phyloP scores from a whole-genome alignment of 257 asterid genomes.

The Phtheirospermum japonicum region DNA sequence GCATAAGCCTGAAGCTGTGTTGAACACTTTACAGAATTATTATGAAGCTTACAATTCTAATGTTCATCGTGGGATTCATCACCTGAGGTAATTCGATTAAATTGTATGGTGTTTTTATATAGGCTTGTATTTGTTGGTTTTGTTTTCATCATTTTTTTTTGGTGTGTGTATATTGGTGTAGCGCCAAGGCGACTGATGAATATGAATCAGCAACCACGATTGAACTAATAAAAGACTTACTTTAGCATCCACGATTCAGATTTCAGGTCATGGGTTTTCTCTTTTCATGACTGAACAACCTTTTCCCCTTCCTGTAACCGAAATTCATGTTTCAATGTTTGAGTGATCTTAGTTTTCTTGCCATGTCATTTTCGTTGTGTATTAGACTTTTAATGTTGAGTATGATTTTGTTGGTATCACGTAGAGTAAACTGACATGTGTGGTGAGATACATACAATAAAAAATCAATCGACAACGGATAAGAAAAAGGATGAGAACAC shows the following conservation, averaged over 20 bases:
- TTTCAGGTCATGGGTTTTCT: slow-evolving; percentile 13
- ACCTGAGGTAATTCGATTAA: slow-evolving; percentile 53
- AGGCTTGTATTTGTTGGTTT: not conserved
- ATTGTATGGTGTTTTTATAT: not conserved
- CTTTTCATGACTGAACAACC: not conserved
- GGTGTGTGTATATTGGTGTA: slow-evolving; percentile 25
- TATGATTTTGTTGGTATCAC: slow-evolving; percentile 5
- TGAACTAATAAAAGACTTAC: slow-evolving; percentile 2
- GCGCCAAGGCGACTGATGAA: too few relatives aligned
- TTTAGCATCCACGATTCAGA: not conserved
- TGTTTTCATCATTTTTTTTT: not conserved
- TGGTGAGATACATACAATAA: not conserved
- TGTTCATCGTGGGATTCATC: slow-evolving; percentile 96
- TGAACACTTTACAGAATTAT: too few relatives aligned
- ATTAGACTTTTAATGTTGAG: slow-evolving; percentile 11
- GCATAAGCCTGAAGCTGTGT: slow-evolving; percentile 82
- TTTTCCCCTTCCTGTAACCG: not conserved
- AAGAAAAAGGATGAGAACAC: too few relatives aligned
- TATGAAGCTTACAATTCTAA: slow-evolving; percentile 76
- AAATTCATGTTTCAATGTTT: slow-evolving; percentile 12
- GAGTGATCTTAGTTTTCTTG: too few relatives aligned
- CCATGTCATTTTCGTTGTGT: slow-evolving; percentile 19
- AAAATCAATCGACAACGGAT: too few relatives aligned
- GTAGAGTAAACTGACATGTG: not conserved
- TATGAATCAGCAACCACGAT: slow-evolving; percentile 45